Evolutionary conservation across 2,329 filamentous ascomycete species (phyloP).

Genomic region (Penicillium oxalicum): DNA sequence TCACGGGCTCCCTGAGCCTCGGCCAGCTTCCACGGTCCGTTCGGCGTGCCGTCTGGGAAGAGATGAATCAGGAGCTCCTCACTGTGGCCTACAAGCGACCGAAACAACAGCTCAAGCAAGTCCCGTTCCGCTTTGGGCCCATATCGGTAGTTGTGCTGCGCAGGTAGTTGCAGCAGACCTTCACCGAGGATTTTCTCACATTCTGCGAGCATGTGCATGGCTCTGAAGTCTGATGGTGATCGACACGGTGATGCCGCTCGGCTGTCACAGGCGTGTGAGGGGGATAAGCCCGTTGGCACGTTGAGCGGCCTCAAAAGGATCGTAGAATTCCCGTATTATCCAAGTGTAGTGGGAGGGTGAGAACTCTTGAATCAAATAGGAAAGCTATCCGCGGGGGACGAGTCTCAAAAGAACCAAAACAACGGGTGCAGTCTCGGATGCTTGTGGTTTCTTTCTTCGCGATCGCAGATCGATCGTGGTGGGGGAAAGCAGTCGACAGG

Average conservation of each 20-base stretch:
- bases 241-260: constrained; percentile 23
- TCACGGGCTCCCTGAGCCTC: constrained; percentile 88
- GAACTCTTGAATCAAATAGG: neutral
- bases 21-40: constrained; percentile 65
- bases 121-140: constrained; percentile 62
- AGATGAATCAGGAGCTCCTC: constrained; percentile 69
- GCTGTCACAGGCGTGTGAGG: constrained; percentile 13
- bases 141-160: constrained; percentile 68
- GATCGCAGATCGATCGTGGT: constrained; percentile 15
- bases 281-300: constrained; percentile 13
- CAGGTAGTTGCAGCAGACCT: constrained; percentile 72
- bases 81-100: constrained; percentile 71
- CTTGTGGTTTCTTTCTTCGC: constrained; percentile 2
- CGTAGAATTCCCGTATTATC: constrained; percentile 1
- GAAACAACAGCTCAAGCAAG: constrained; percentile 76
- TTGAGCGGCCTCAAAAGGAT: constrained; percentile 2
- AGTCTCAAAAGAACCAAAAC: neutral
- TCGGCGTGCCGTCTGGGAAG: constrained; percentile 69
- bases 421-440: neutral
- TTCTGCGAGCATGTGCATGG: constrained; percentile 40
- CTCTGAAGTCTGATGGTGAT: constrained; percentile 20
- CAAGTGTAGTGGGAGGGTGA: constrained; percentile 2
- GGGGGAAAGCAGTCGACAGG: constrained; percentile 9
- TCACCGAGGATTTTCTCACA: constrained; percentile 77
- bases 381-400: neutral